These are phyloP conservation scores for Claviceps pusilla DNA, from an alignment of 2,329 filamentous ascomycete species.

Conservation along the genomic window DNA sequence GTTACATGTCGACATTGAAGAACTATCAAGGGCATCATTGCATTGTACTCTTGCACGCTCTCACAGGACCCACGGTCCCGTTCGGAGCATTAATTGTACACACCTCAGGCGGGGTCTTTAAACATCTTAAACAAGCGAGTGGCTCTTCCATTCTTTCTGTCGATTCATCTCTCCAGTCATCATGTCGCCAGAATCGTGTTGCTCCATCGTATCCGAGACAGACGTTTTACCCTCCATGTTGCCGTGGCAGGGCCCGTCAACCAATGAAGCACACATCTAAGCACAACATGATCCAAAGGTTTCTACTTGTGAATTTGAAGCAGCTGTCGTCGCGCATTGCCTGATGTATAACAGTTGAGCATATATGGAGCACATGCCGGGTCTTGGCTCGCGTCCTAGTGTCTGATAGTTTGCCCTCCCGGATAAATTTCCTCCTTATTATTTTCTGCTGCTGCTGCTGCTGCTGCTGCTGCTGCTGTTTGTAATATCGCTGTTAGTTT, in stretches of 20 bases:
- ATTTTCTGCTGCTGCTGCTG: background rate
- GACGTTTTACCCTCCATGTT: background rate
- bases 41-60: too few species aligned
- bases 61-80: background rate
- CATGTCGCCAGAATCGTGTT: background rate
- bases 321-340: background rate
- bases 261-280: too few species aligned
- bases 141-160: background rate
- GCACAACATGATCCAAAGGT: background rate
- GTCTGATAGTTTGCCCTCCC: background rate
- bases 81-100: background rate
- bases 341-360: background rate
- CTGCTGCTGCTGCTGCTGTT: background rate
- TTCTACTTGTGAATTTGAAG: background rate
- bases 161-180: background rate
- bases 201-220: background rate
- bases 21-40: background rate
- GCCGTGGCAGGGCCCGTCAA: background rate
- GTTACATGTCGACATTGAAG: too few species aligned
- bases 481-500: background rate
- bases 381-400: background rate
- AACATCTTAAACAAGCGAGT: background rate
- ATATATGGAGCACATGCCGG: background rate
- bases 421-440: background rate
- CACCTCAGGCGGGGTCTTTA: background rate